Evolutionary conservation across 2,329 filamentous ascomycete species (phyloP), one percentile per base, ranked within the genome.

Genomic region (Exophiala oligosperma): DNA sequence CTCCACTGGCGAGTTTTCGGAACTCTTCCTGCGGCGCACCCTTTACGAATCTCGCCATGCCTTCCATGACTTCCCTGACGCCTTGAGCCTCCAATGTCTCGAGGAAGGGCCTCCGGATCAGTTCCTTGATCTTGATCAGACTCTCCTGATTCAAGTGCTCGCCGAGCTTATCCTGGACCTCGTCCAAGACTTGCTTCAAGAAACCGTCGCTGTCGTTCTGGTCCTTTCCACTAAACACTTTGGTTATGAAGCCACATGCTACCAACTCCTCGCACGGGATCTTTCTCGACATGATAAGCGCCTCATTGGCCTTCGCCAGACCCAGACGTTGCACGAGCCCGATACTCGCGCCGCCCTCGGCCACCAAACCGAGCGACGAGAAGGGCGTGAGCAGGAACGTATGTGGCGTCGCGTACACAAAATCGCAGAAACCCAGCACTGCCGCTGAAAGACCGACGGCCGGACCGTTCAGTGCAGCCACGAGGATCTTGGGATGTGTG

Each of bases 341-440:
- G 55, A 86, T 79, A 14, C 86, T 91, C 0, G 92, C 86, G 48
- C 88, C 91, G 41, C 93, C 94, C 77, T 97, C 94, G 54, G 92
- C 84, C 0, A 97, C 92, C 1, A 99, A 84, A 1, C 94, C 93
- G 1, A 97, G 82, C 1, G 90, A 93, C 3, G 87, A 88, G 76
- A 97, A 97, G 3, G 94, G 94, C 1, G 92, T 96, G 26, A 97
- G 85, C 26, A 97, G 80, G 76, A 91, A 99, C 29, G 92, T 79
- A 66, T 89, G 82, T 0, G 92, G 92, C 0, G 88, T 81, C 70
- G 84, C 87, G 80, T 97, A 97, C 72, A 97, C 84, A 78, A 97
- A 97, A 79, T 97, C 94, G 24, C 90, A 90, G 73, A 91, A 89
- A 28, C 87, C 87, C 57, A 91, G 79, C 0, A 97, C 76, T 0